phyloP scores from a whole-genome alignment of 1,139 yeast genomes.

The Blastobotrys buckinghamii region DNA sequence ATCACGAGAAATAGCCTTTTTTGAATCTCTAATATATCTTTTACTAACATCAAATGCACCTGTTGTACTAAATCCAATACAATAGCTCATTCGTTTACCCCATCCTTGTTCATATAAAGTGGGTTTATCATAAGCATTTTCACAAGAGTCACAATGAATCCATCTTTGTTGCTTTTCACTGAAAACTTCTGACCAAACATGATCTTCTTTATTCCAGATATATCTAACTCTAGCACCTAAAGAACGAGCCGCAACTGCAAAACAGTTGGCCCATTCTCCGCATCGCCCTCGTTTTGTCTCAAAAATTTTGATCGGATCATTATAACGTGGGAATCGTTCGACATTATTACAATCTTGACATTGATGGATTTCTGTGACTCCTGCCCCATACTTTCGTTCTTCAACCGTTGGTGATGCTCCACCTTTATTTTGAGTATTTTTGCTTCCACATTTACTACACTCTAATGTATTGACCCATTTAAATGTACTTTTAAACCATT shows the following conservation, averaged over 20 bases:
- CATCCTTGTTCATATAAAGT: constrained; percentile 71
- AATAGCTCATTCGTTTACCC: constrained; percentile 92
- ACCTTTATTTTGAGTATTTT: constrained; percentile 34
- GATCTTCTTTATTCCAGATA: constrained; percentile 88
- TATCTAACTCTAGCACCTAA: constrained; percentile 61
- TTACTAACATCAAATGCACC: constrained; percentile 65
- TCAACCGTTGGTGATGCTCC: constrained; percentile 36
- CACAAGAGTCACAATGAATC: constrained; percentile 86
- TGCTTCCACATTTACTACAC: constrained; percentile 50
- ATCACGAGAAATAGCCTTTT: constrained; percentile 47
- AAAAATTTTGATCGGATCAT: constrained; percentile 57
- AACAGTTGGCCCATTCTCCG: constrained; percentile 94
- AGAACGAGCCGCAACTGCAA: constrained; percentile 62
- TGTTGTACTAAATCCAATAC: constrained; percentile 49
- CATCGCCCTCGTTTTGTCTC: constrained; percentile 71
- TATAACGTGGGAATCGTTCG: constrained; percentile 70
- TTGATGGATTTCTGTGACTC: constrained; percentile 53
- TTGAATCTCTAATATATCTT: constrained; percentile 55
- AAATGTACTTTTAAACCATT: constrained; percentile 74
- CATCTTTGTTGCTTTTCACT: constrained; percentile 57
- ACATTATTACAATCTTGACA: constrained; percentile 46
- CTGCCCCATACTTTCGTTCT: constrained; percentile 45
- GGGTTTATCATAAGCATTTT: constrained; percentile 79
- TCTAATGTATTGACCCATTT: constrained; percentile 72
- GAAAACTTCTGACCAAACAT: constrained; percentile 92